A percentile compares a stretch with the other conserved stretches of the same genome.
These are phyloP conservation scores for Crucihimalaya himalaica DNA, from an alignment of 345 rosid genomes.

Conservation along the genomic window DNA sequence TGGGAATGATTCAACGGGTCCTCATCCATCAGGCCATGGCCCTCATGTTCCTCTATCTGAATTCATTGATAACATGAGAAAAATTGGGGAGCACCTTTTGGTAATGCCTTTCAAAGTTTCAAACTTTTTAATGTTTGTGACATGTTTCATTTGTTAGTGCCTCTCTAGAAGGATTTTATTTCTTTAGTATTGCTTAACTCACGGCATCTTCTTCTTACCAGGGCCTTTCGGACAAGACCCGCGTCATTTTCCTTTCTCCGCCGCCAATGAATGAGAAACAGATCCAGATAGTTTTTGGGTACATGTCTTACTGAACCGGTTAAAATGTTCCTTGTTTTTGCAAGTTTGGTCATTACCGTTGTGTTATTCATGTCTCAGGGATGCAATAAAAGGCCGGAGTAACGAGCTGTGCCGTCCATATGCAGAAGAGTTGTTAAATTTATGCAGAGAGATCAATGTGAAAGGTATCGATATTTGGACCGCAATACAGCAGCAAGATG, in stretches of 20 bases:
- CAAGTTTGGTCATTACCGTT: neutral
- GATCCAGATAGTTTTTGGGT: slow-evolving; percentile 39
- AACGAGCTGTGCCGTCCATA: slow-evolving; percentile 62
- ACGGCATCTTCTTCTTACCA: slow-evolving; percentile 37
- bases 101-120: slow-evolving; percentile 36
- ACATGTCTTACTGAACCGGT: neutral
- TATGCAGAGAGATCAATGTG: slow-evolving; percentile 65
- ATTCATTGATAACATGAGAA: slow-evolving; percentile 71
- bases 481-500: slow-evolving; percentile 57
- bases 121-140: neutral
- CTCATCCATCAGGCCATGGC: slow-evolving; percentile 65
- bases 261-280: slow-evolving; percentile 80
- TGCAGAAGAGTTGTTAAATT: slow-evolving; percentile 66
- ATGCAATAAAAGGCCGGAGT: slow-evolving; percentile 47
- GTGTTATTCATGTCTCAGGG: slow-evolving; percentile 19
- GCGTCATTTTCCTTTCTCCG: slow-evolving; percentile 62
- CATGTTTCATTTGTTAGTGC: neutral
- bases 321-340: neutral
- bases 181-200: neutral
- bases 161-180: neutral
- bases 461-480: slow-evolving; percentile 71
- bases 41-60: slow-evolving; percentile 90
- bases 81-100: slow-evolving; percentile 73
- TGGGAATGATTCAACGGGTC: slow-evolving; percentile 79
- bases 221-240: slow-evolving; percentile 76